Evolutionary conservation across 306 rosid genomes (phyloP).

Genomic region (Prosopis cineraria): DNA sequence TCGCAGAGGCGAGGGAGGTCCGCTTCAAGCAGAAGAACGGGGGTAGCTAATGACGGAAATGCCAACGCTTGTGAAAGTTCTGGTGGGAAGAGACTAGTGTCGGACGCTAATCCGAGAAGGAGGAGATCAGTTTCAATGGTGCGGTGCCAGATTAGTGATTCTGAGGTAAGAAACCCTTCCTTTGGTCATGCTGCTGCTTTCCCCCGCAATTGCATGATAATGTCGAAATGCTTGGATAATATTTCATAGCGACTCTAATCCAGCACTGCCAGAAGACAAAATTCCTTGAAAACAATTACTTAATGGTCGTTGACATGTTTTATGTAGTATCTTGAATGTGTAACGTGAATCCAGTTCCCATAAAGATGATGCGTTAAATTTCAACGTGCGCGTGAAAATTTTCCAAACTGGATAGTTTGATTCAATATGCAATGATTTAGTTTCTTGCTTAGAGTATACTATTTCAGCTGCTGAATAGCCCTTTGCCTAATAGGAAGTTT

Average conservation of each 20-base stretch:
- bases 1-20: constrained; percentile 90
- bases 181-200: background rate
- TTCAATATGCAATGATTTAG: background rate
- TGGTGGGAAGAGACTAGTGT: constrained; percentile 45
- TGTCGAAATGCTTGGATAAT: background rate
- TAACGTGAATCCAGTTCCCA: background rate
- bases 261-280: background rate
- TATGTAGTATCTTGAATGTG: background rate
- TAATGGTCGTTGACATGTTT: background rate
- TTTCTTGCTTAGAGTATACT: background rate
- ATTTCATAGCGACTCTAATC: background rate
- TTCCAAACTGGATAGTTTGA: background rate
- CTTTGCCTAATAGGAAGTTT: background rate
- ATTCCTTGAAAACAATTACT: background rate
- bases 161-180: constrained; percentile 59
- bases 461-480: background rate
- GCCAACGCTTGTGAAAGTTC: constrained; percentile 37
- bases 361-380: background rate
- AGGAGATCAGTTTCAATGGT: constrained; percentile 84
- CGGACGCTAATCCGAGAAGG: constrained; percentile 69
- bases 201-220: no score
- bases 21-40: constrained; percentile 66
- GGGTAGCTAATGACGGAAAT: constrained; percentile 47
- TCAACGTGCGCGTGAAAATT: background rate
- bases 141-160: constrained; percentile 82